phyloP scores from a whole-genome alignment of 371 early-diverging fungal species.

The Mucor saturninus region DNA sequence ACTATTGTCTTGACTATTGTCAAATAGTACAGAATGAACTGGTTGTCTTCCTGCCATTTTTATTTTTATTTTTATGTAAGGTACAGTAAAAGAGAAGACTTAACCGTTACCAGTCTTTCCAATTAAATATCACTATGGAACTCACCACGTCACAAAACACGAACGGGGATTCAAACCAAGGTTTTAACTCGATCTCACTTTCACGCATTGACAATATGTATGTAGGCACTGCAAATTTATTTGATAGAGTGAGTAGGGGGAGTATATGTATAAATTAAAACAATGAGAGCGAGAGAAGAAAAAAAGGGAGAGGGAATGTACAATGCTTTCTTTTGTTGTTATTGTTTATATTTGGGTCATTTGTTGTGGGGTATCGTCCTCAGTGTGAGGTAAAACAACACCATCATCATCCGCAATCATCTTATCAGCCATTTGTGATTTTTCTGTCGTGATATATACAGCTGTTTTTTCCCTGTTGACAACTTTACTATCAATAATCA shows the following conservation, averaged over 20 bases:
- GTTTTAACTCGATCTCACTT: no score
- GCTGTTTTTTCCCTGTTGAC: conserved; percentile 27
- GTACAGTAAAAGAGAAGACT: background rate
- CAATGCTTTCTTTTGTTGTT: background rate
- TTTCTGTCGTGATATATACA: conserved; percentile 27
- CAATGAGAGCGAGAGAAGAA: background rate
- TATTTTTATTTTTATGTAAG: background rate
- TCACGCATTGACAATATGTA: no score
- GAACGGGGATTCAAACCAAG: no score
- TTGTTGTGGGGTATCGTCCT: conserved; percentile 25
- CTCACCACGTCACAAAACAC: background rate
- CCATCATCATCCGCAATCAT: conserved; percentile 31
- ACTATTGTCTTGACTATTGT: conserved; percentile 38
- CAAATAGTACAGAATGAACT: conserved; percentile 61
- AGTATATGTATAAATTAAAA: background rate
- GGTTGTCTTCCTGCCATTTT: conserved; percentile 48
- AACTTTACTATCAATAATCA: conserved; percentile 73
- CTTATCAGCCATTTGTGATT: conserved; percentile 29
- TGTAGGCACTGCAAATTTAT: no score
- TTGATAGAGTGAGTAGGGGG: no score
- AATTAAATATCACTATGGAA: background rate
- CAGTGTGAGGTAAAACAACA: background rate
- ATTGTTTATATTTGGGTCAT: conserved; percentile 31
- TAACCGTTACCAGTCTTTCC: no score
- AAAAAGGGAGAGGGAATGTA: background rate